A percentile compares a stretch with the other conserved stretches of the same genome.
These are phyloP conservation scores for Crithidia thermophila DNA, from an alignment of 208 protist genomes.

Conservation along the genomic window DNA sequence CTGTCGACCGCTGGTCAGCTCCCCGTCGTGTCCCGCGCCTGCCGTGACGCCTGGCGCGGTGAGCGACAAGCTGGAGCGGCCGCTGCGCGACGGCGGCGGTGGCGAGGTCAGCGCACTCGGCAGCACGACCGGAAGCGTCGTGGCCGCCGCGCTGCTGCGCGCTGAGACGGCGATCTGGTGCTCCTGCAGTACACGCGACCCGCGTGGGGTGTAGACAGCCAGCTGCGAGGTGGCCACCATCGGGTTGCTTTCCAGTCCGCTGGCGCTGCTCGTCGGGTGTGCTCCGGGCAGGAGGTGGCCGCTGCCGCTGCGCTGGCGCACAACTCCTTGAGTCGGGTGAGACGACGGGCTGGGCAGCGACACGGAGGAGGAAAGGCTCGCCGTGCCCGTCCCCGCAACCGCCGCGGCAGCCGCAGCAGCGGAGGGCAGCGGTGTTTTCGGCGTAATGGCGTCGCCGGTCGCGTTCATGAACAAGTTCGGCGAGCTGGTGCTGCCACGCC, in stretches of 20 bases:
- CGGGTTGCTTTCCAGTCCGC: conserved; percentile 6
- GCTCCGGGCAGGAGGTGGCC: conserved; percentile 2
- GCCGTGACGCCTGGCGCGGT: background rate
- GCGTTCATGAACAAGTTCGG: background rate
- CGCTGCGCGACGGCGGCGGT: background rate
- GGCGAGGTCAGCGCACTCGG: background rate
- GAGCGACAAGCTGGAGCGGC: background rate
- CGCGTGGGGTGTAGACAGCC: conserved; percentile 11
- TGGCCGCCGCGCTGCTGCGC: conserved; percentile 7
- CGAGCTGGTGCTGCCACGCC: conserved; percentile 5
- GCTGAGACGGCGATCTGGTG: background rate
- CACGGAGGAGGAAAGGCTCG: conserved; percentile 1
- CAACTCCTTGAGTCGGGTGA: conserved; percentile 1
- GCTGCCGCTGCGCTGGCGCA: conserved; percentile 17
- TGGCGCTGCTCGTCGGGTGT: background rate
- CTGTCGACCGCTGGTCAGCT: background rate
- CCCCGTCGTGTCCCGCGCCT: too few species aligned
- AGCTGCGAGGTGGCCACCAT: conserved; percentile 8
- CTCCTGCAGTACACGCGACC: conserved; percentile 7
- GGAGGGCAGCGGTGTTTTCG: conserved; percentile 15
- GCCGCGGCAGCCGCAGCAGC: background rate
- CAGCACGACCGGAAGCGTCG: background rate
- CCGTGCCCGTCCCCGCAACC: background rate
- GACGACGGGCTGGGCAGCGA: conserved; percentile 4
- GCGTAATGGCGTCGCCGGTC: background rate